A percentile compares a stretch with the other conserved stretches of the same genome.
These are phyloP conservation scores for Talaromyces marneffei DNA, from an alignment of 2,329 filamentous ascomycete species.

Conservation along the genomic window DNA sequence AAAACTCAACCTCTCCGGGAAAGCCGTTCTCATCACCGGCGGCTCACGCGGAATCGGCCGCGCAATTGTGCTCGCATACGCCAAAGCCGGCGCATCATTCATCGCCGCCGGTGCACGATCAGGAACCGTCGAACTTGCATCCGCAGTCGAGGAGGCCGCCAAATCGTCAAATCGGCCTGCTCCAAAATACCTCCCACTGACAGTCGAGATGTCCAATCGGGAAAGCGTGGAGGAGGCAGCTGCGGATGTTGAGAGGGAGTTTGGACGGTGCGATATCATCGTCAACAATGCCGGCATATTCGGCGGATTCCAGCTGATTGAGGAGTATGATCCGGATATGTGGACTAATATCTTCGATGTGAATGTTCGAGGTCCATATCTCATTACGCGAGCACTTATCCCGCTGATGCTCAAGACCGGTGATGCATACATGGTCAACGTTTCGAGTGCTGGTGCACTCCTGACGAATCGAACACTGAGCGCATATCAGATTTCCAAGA, in stretches of 20 bases:
- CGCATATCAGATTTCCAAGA: slow-evolving; percentile 45
- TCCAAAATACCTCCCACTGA: slow-evolving; percentile 28
- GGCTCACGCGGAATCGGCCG: slow-evolving; percentile 33
- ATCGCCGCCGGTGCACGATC: slow-evolving; percentile 32
- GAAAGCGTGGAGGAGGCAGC: slow-evolving; percentile 29
- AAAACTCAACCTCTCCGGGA: slow-evolving; percentile 26
- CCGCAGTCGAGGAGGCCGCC: slow-evolving; percentile 23
- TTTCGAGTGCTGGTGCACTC: slow-evolving; percentile 42
- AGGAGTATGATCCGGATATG: slow-evolving; percentile 30
- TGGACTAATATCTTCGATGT: slow-evolving; percentile 44
- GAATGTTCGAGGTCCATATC: slow-evolving; percentile 46
- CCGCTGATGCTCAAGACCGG: slow-evolving; percentile 32
- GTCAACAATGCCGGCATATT: slow-evolving; percentile 45
- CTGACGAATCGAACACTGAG: slow-evolving; percentile 33
- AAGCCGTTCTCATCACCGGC: slow-evolving; percentile 34
- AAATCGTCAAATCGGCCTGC: slow-evolving; percentile 20
- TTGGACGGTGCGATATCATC: slow-evolving; percentile 40
- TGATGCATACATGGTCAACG: slow-evolving; percentile 43
- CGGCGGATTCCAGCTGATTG: slow-evolving; percentile 23
- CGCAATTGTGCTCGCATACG: slow-evolving; percentile 30
- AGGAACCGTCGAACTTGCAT: slow-evolving; percentile 17
- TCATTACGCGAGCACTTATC: slow-evolving; percentile 42
- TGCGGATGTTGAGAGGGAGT: slow-evolving; percentile 25
- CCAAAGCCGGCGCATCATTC: slow-evolving; percentile 31
- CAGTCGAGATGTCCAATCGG: slow-evolving; percentile 30